Evolutionary conservation across 768 basidiomycete species (phyloP), one percentile per base, ranked within the genome.

Genomic region (Rhodotorula paludigena): DNA sequence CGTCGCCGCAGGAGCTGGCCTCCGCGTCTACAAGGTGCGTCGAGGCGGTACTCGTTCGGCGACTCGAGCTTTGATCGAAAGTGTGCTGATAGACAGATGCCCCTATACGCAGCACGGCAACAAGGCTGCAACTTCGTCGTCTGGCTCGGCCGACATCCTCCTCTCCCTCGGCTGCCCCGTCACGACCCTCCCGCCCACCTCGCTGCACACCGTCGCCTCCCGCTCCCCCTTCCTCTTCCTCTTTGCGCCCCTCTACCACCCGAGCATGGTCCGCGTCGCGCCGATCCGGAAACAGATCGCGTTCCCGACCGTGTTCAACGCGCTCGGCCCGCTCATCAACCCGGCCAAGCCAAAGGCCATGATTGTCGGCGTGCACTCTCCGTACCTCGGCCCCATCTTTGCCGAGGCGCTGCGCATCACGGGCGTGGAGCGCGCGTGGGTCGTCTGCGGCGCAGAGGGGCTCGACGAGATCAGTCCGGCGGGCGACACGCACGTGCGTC

Each of bases 401-500:
- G 92, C 89, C 0, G 80, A 85, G 56, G 87, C 88, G 5, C 79
- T 94, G 35, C 80, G 80, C 14, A 84, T 89, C 32, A 83, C 86
- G 28, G 88, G 89, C 23, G 89, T 94, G 14, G 80, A 85, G 73
- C 84, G 89, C 41, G 94, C 92, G 1, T 80, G 93, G 63, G 92
- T 99, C 30, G 94, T 99, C 1, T 97, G 92, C 74, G 94, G 94
- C 2, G 85, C 84, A 44, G 96, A 98, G 77, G 85, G 85, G 2
- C 81, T 99, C 48, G 94, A 98, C 78, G 94, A 98, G 81, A 90
- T 99, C 76, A 90, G 89, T 77, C 92, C 90, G 73, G 92, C 90
- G 1, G 96, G 94, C 2, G 85, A 87, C 21, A 93, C 92, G 15
- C 83, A 83, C 79, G 87, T 84, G 42, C 89, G 92, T 76, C 23